Base-by-base conservation (phyloP, 805 yeast genomes). In the Candida stauntonica region DNA sequence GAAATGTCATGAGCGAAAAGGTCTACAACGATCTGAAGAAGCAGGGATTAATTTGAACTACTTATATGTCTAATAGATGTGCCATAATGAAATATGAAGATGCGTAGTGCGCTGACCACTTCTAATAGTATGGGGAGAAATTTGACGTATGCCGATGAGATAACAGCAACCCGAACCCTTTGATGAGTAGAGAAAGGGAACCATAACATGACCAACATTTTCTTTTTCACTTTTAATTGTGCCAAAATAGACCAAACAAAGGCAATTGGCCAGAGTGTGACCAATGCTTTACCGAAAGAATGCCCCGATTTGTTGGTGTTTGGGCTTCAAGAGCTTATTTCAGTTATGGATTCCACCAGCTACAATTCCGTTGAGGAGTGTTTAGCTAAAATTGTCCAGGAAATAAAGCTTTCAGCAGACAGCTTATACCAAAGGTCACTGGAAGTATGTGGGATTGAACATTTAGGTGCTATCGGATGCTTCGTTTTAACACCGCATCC, bases 1-100 rank as follows among this genome's bases (percentile, higher is more conserved):
- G 98, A 9, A 91, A 93, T 55, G 95, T 86, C 13, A 83, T 91
- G 94, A 75, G 83, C 24, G 81, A 79, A 50, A 76, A 77, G 49
- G 89, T 86, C 30, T 91, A 86, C 60, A 70, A 79, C 15, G 97
- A 93, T 48, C 68, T 91, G 57, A 85, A 86, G 62, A 81, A 77
- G 48, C 98, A 91, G 63, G 98, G 97, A 0, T 66, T 91, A 35
- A 50, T 87, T 21, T 88, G 63, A 33, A 20, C 11, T 11, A 5
- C n/a, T 9, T 18, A 26, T 24, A 24, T 11, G 26, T 18, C 24
- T 16, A 11, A 14, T n/a, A n/a, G n/a, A n/a, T n/a, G n/a, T n/a
- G n/a, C n/a, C n/a, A n/a, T n/a, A n/a, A n/a, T n/a, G n/a, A n/a
- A n/a, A n/a, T n/a, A n/a, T n/a, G n/a, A n/a, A n/a, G n/a, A n/a